Percentiles rank a stretch among this genome's conserved stretches.
Evolutionary conservation across 129 eudicot genomes (phyloP).

Genomic region (Saposhnikovia divaricata): DNA sequence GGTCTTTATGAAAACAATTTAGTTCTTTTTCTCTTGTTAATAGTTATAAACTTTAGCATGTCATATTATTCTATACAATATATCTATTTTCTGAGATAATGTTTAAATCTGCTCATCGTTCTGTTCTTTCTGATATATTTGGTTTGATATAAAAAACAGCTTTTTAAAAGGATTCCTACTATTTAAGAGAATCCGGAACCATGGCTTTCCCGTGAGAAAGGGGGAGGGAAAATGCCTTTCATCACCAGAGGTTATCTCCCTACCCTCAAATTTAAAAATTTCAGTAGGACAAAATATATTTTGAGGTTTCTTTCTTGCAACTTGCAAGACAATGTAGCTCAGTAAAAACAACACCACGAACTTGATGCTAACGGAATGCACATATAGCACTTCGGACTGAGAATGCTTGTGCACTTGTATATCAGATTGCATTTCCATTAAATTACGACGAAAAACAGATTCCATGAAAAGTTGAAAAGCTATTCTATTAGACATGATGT

Average conservation of each 20-base stretch:
- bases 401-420: neutral
- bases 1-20: neutral
- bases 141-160: neutral
- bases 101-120: neutral
- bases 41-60: neutral
- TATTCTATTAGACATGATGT: constrained; percentile 29
- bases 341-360: neutral
- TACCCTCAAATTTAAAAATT: neutral
- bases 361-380: neutral
- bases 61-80: neutral
- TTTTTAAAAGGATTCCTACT: neutral
- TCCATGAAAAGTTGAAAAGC: neutral
- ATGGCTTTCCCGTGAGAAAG: neutral
- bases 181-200: neutral
- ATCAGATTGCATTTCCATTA: neutral
- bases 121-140: neutral
- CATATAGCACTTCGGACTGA: neutral
- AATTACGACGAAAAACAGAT: neutral
- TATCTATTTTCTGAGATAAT: neutral
- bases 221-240: neutral
- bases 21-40: neutral
- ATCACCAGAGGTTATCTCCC: neutral
- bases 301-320: neutral
- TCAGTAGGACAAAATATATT: neutral
- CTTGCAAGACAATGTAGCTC: neutral